phyloP scores from a whole-genome alignment of 2,329 filamentous ascomycete species.

The Claviceps sp. region DNA sequence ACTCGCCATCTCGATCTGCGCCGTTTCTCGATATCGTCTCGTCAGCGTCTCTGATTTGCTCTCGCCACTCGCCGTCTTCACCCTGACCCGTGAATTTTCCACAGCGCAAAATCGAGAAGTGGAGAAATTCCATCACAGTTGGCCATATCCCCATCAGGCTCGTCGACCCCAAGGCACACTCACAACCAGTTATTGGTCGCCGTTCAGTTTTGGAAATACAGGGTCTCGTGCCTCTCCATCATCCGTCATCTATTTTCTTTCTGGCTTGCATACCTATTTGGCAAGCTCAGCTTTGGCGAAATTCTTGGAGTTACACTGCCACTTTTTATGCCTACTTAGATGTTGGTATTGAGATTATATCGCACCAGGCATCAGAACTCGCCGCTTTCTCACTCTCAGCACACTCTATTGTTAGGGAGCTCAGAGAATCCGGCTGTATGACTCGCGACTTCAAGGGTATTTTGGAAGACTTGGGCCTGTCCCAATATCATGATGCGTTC shows the following conservation, averaged over 20 bases:
- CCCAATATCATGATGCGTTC: slow-evolving; percentile 62
- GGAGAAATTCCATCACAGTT: not conserved
- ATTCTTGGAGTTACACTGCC: not conserved
- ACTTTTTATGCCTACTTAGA: slow-evolving; percentile 3
- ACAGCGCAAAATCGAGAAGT: not conserved
- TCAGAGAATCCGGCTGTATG: slow-evolving; percentile 18
- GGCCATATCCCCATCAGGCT: not conserved
- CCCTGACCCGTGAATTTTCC: not conserved
- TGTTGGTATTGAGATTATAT: slow-evolving; percentile 5
- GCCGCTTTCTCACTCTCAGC: not conserved
- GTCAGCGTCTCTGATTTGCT: not conserved
- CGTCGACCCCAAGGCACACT: not conserved
- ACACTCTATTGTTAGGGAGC: not conserved
- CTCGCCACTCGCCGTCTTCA: not conserved
- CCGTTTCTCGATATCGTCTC: not conserved
- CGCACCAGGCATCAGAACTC: not conserved
- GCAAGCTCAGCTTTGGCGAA: not conserved
- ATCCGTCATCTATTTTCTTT: not conserved
- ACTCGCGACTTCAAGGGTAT: slow-evolving; percentile 49
- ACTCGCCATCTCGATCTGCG: not conserved
- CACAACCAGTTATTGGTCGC: not conserved
- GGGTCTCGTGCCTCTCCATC: not conserved
- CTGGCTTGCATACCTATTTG: not conserved
- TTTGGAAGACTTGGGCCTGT: slow-evolving; percentile 63
- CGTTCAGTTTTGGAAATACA: not conserved